A percentile compares a stretch with the other conserved stretches of the same genome.
These are phyloP conservation scores for Bipolaris victoriae DNA, from an alignment of 2,329 filamentous ascomycete genomes.

Conservation along the genomic window DNA sequence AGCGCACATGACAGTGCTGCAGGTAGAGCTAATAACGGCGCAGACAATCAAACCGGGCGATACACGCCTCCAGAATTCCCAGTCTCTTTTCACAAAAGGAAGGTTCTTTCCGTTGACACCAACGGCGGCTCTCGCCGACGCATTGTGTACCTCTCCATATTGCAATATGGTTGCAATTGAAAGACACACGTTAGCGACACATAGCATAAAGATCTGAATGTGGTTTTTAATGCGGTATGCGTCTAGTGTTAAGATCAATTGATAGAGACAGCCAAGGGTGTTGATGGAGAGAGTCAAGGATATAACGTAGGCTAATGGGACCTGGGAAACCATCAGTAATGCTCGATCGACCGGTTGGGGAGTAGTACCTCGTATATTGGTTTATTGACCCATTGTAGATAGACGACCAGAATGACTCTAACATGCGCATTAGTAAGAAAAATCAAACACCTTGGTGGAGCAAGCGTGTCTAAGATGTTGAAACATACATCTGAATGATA, in stretches of 20 bases:
- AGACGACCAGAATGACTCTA: slow-evolving; percentile 21
- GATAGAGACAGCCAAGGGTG: slow-evolving; percentile 28
- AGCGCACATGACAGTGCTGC: slow-evolving; percentile 8
- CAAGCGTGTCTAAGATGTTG: background rate
- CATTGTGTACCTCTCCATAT: slow-evolving; percentile 20
- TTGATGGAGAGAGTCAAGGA: slow-evolving; percentile 25
- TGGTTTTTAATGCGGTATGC: slow-evolving; percentile 33
- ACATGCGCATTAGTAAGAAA: slow-evolving; percentile 7
- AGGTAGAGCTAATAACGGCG: slow-evolving; percentile 6
- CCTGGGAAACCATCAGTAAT: slow-evolving; percentile 5
- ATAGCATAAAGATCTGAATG: slow-evolving; percentile 30
- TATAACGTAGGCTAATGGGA: slow-evolving; percentile 23
- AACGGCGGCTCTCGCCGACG: background rate
- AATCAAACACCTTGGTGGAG: background rate
- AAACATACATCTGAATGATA: slow-evolving; percentile 24
- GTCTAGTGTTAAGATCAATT: slow-evolving; percentile 30
- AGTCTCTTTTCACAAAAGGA: slow-evolving; percentile 24
- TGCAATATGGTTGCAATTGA: slow-evolving; percentile 26
- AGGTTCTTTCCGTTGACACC: background rate
- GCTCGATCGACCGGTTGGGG: background rate
- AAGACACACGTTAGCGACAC: slow-evolving; percentile 28
- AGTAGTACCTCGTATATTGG: slow-evolving; percentile 16
- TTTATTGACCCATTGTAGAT: slow-evolving; percentile 26
- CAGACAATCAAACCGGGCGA: slow-evolving; percentile 11
- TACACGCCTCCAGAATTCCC: slow-evolving; percentile 14